Percentiles rank a stretch among this genome's conserved stretches.
phyloP scores from a whole-genome alignment of 352 stramenopile genomes.

The Phytophthora idaei region DNA sequence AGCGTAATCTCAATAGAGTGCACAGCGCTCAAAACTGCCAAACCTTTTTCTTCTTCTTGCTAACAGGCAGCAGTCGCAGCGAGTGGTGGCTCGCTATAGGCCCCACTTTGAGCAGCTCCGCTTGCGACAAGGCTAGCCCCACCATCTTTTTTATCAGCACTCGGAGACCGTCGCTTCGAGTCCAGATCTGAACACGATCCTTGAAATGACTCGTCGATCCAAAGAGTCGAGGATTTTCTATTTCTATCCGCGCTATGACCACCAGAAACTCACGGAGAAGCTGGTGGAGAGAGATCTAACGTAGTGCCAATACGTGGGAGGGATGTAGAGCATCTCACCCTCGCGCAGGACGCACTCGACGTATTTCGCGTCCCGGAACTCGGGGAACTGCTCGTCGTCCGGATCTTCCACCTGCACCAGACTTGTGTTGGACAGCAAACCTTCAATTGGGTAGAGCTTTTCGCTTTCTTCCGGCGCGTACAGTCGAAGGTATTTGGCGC shows the following conservation, averaged over 20 bases:
- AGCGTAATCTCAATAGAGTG: neutral
- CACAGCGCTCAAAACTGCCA: neutral
- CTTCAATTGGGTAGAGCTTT: slow-evolving; percentile 85
- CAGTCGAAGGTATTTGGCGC: slow-evolving; percentile 82
- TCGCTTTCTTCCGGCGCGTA: slow-evolving; percentile 72
- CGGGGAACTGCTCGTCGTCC: slow-evolving; percentile 57
- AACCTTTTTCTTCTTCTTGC: slow-evolving; percentile 88
- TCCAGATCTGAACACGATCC: slow-evolving; percentile 18
- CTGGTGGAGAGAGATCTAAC: slow-evolving; percentile 80
- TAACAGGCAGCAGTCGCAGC: slow-evolving; percentile 77
- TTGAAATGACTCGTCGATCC: slow-evolving; percentile 23
- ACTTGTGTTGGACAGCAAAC: slow-evolving; percentile 86
- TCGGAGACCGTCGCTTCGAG: slow-evolving; percentile 9
- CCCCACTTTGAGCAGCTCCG: slow-evolving; percentile 83
- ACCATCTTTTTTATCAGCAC: slow-evolving; percentile 29
- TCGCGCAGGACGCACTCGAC: slow-evolving; percentile 72
- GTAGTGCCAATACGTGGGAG: slow-evolving; percentile 89
- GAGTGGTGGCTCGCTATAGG: slow-evolving; percentile 78
- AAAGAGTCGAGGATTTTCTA: slow-evolving; percentile 1
- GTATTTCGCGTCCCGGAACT: slow-evolving; percentile 56
- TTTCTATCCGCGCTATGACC: slow-evolving; percentile 32
- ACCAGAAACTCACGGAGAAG: slow-evolving; percentile 89
- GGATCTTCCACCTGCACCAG: slow-evolving; percentile 69
- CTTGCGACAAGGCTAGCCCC: slow-evolving; percentile 62
- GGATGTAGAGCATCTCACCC: slow-evolving; percentile 90